Evolutionary conservation across 441 rosid genomes (phyloP).

Genomic region (Breynia disticha): DNA sequence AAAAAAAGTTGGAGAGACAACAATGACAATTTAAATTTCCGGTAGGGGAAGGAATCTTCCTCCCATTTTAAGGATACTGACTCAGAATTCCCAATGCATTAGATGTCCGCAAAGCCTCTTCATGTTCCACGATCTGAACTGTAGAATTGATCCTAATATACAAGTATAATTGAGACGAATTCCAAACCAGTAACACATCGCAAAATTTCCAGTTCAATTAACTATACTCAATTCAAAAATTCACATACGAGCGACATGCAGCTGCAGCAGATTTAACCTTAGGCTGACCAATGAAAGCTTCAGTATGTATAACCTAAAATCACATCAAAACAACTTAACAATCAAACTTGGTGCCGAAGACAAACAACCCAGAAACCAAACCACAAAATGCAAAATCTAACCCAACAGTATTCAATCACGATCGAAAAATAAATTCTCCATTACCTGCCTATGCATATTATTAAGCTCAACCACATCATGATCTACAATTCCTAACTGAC

Average conservation of each 20-base stretch:
- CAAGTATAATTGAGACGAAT: slow-evolving; percentile 7
- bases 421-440: background rate
- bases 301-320: slow-evolving; percentile 78
- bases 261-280: slow-evolving; percentile 92
- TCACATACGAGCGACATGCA: slow-evolving; percentile 72
- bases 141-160: slow-evolving; percentile 68
- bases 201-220: too few species aligned
- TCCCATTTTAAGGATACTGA: slow-evolving; percentile 55
- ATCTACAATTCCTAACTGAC: slow-evolving; percentile 82
- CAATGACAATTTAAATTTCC: too few species aligned
- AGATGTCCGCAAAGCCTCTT: slow-evolving; percentile 73
- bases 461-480: slow-evolving; percentile 92
- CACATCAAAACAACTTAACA: background rate
- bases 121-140: slow-evolving; percentile 57
- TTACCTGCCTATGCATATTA: slow-evolving; percentile 98
- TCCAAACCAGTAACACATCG: background rate
- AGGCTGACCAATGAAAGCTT: slow-evolving; percentile 79
- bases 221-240: slow-evolving; percentile 7
- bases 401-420: too few species aligned
- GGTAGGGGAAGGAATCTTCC: background rate
- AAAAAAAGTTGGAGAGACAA: too few species aligned
- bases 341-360: too few species aligned
- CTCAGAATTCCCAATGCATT: slow-evolving; percentile 84
- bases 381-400: background rate
- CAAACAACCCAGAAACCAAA: too few species aligned